Conservation (phyloP, 2,329 filamentous ascomycete genomes). For the Curvularia lunata region DNA sequence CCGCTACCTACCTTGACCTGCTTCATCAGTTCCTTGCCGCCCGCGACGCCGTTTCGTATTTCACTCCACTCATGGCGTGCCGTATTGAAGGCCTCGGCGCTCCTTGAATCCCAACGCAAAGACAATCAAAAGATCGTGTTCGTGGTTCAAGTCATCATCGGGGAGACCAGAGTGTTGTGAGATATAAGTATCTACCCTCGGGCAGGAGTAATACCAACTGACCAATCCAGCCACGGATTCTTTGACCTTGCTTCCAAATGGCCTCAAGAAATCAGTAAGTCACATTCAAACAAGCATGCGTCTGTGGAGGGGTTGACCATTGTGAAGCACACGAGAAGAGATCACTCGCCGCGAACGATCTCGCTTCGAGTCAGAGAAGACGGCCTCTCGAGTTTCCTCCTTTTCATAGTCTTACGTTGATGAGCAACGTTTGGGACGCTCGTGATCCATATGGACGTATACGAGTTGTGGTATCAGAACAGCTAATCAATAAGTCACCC, state of each 20-base stretch:
- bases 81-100: conserved; percentile 30
- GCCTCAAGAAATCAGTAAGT: conserved; percentile 44
- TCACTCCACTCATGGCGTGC: conserved; percentile 46
- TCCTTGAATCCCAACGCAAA: conserved; percentile 37
- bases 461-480: conserved; percentile 73
- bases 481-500: conserved; percentile 61
- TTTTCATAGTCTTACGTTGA: conserved; percentile 73
- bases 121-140: conserved; percentile 36
- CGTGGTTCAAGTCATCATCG: conserved; percentile 38
- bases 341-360: conserved; percentile 32
- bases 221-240: conserved; percentile 35
- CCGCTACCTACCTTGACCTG: conserved; percentile 42
- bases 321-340: conserved; percentile 36
- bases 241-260: conserved; percentile 36
- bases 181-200: conserved; percentile 4
- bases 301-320: background rate
- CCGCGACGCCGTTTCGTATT: conserved; percentile 42
- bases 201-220: conserved; percentile 29
- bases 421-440: conserved; percentile 74
- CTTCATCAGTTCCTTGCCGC: conserved; percentile 36
- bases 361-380: conserved; percentile 61
- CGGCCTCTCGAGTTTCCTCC: conserved; percentile 70
- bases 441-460: conserved; percentile 75
- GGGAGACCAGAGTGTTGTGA: conserved; percentile 41
- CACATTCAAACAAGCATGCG: no score